These are phyloP conservation scores for Tetrahymena malaccensis DNA, from an alignment of 73 alveolate species.

Conservation along the genomic window DNA sequence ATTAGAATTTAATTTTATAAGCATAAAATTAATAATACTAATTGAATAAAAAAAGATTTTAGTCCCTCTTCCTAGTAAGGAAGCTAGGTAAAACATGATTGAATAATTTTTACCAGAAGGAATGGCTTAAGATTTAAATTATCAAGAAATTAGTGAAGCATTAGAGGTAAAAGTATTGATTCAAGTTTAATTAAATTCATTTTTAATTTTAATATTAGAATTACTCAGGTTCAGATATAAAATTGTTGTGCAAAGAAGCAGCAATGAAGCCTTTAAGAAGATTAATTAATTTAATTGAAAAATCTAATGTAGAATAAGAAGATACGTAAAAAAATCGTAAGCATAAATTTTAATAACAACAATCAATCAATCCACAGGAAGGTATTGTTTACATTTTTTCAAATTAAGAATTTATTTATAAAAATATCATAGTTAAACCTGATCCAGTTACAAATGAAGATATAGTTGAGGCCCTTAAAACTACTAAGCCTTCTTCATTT, in stretches of 20 bases:
- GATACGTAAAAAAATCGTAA: neutral
- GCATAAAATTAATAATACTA: neutral
- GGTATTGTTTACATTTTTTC: neutral
- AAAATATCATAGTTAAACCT: slow-evolving; percentile 19
- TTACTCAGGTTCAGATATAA: slow-evolving; percentile 94
- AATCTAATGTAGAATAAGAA: slow-evolving; percentile 4
- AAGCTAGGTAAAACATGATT: slow-evolving; percentile 89
- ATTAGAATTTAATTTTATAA: neutral
- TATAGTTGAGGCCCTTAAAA: slow-evolving; percentile 68
- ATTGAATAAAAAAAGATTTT: slow-evolving; percentile 31
- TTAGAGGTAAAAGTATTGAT: neutral
- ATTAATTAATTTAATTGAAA: slow-evolving; percentile 54
- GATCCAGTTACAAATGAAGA: slow-evolving; percentile 86
- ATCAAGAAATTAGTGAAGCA: slow-evolving; percentile 12
- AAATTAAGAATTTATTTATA: neutral
- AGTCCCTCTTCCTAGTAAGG: slow-evolving; percentile 78
- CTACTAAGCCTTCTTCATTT: slow-evolving; percentile 85
- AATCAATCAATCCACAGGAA: neutral
- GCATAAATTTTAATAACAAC: neutral
- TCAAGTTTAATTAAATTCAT: neutral
- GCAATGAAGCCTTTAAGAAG: slow-evolving; percentile 90
- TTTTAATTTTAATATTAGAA: slow-evolving; percentile 74
- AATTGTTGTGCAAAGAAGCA: slow-evolving; percentile 96
- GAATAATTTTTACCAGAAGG: slow-evolving; percentile 62
- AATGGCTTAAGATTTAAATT: slow-evolving; percentile 60